Conservation (phyloP, 139 green algal species). For the Tetratostichococcus sp. region DNA sequence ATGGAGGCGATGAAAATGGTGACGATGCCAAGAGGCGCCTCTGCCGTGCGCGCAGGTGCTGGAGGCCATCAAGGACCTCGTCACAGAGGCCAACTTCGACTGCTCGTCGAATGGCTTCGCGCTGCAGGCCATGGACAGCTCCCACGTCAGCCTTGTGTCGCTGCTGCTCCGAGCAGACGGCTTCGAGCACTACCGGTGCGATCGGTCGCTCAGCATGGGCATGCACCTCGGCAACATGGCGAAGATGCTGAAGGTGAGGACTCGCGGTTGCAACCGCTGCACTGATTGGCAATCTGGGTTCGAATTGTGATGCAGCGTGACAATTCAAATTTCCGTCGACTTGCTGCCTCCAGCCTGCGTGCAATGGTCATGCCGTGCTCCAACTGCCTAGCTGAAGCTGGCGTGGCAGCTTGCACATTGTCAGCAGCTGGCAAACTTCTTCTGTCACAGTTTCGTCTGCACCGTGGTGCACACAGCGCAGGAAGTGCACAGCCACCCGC, state of each 20-base stretch:
- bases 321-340: too few species aligned
- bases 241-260: constrained; percentile 89
- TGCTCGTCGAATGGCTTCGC: constrained; percentile 77
- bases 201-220: constrained; percentile 84
- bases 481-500: too few species aligned
- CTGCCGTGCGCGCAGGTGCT: constrained; percentile 69
- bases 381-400: too few species aligned
- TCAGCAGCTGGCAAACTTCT: too few species aligned
- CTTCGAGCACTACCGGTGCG: constrained; percentile 98
- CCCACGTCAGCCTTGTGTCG: constrained; percentile 88
- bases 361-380: too few species aligned
- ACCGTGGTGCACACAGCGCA: too few species aligned
- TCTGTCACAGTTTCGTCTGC: too few species aligned
- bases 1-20: neutral
- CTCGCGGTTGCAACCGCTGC: too few species aligned
- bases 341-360: too few species aligned
- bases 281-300: neutral
- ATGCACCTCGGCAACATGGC: constrained; percentile 92
- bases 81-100: constrained; percentile 97
- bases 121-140: constrained; percentile 97
- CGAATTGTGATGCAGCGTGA: neutral
- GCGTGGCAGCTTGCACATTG: too few species aligned
- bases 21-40: constrained; percentile 18
- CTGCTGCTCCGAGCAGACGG: constrained; percentile 81
- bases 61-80: constrained; percentile 95